Evolutionary conservation across 1,284 basidiomycete genomes (phyloP), one percentile per base, ranked within the genome.

Genomic region (Phellinidium pouzarii): DNA sequence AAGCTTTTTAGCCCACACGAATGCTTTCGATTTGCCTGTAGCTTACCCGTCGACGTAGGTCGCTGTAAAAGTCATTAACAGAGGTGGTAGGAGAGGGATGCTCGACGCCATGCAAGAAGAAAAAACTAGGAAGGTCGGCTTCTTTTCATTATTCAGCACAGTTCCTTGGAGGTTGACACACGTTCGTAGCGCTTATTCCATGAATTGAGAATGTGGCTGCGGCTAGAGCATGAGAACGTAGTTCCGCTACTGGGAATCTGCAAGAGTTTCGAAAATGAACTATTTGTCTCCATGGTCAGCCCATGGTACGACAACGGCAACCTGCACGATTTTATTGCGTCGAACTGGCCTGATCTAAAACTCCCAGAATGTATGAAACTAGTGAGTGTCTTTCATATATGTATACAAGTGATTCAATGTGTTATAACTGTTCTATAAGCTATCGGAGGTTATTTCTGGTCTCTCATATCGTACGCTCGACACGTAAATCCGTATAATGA

Each of bases 221-320:
- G 59, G 12, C 55, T 66, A 23, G 22, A 59, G 5, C 63, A 65
- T 48, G 54, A 54, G 19, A 65, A 66, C 42, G 54, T 66, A n/a
- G 42, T 66, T 7, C 58, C 56, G 2, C 47, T 64, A 3, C 48
- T 59, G 22, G 63, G 64, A 2, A 58, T 59, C 12, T 59, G 59
- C 7, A 56, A 42, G 22, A 31, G 31, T 29, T 36, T 36, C 17
- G 56, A 59, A 45, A 61, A 61, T 53, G 64, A 61, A 0, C 47
- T 55, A 2, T 59, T 58, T 22, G 49, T 56, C 27, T 57, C 63
- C 4, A 63, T 65, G 61, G 62, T 66, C n/a, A 61, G 61, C 43
- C 64, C 62, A 1, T 66, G 64, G 64, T 57, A 62, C 42, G 53
- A 52, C 5, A 57, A 60, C 34, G 63, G 64, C 1, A 60, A 58